Percentiles rank a stretch among this genome's conserved stretches.
Conservation (phyloP, 2,329 filamentous ascomycete species). For the Verticillium zaregamsianum region DNA sequence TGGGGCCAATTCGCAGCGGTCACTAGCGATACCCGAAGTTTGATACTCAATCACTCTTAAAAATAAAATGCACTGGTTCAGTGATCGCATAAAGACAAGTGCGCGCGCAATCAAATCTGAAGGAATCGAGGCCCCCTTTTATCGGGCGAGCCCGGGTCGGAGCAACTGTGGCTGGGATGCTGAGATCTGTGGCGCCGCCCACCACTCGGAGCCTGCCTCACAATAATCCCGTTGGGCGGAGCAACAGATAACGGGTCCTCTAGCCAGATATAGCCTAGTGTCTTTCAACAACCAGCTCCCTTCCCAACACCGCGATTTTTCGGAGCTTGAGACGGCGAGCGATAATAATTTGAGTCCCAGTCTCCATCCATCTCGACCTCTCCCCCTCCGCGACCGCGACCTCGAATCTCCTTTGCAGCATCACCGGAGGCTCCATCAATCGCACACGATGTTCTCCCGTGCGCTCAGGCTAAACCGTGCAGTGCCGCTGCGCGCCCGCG, state of each 20-base stretch:
- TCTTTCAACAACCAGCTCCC: conserved; percentile 30
- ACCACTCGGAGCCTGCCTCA: conserved; percentile 3
- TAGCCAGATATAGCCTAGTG: conserved; percentile 24
- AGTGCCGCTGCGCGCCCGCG: conserved; percentile 52
- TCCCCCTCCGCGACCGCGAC: conserved; percentile 18
- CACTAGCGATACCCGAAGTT: background rate
- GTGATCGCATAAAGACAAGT: background rate
- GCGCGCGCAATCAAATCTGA: background rate
- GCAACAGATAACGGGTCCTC: conserved; percentile 6
- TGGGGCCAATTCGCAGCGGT: background rate
- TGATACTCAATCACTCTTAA: background rate
- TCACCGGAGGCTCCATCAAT: conserved; percentile 24
- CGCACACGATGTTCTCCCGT: conserved; percentile 64
- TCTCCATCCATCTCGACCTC: conserved; percentile 8
- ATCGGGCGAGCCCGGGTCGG: background rate
- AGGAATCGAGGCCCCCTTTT: background rate
- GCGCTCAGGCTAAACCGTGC: conserved; percentile 59
- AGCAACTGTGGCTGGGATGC: background rate
- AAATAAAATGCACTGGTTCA: background rate
- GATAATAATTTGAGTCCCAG: conserved; percentile 20
- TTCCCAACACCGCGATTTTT: conserved; percentile 41
- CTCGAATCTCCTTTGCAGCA: conserved; percentile 19
- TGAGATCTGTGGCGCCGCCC: conserved; percentile 1
- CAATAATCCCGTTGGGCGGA: conserved; percentile 14
- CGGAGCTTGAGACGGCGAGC: conserved; percentile 27